Evolutionary conservation across 176 grass and related monocot species (phyloP).

Genomic region (Rhynchospora breviuscula): DNA sequence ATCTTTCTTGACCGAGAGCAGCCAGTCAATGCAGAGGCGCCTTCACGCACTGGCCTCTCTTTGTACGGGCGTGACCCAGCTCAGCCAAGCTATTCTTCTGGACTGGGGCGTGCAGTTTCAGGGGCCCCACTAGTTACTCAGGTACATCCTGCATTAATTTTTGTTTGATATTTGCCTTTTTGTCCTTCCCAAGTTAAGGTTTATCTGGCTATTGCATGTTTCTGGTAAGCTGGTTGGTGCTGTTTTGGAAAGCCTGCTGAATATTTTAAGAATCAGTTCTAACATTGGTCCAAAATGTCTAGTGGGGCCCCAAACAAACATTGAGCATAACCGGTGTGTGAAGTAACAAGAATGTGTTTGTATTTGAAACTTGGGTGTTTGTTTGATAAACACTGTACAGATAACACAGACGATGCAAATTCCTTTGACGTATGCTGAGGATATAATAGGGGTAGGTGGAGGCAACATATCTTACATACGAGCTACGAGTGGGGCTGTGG

Average conservation of each 20-base stretch:
- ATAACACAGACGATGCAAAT: slow-evolving; percentile 99
- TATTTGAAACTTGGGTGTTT: slow-evolving; percentile 13
- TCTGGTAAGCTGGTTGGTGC: slow-evolving; percentile 1
- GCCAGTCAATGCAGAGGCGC: slow-evolving; percentile 38
- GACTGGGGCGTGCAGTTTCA: slow-evolving; percentile 38
- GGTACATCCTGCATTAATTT: slow-evolving; percentile 33
- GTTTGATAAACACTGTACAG: slow-evolving; percentile 25
- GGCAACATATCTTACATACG: slow-evolving; percentile 91
- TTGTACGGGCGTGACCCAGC: slow-evolving; percentile 89
- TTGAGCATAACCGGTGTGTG: not conserved
- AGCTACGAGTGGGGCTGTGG: slow-evolving; percentile 67
- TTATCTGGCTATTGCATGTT: not conserved
- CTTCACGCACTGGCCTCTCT: slow-evolving; percentile 52
- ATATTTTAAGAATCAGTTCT: not conserved
- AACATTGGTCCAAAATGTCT: not conserved
- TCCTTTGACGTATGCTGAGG: slow-evolving; percentile 90
- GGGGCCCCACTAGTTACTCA: slow-evolving; percentile 66
- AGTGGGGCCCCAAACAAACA: not conserved
- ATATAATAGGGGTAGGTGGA: slow-evolving; percentile 91
- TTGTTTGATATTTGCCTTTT: slow-evolving; percentile 2
- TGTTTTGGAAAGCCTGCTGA: slow-evolving; percentile 8
- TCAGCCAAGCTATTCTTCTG: slow-evolving; percentile 57
- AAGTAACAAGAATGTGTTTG: not conserved
- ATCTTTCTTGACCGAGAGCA: slow-evolving; percentile 61
- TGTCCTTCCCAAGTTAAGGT: not conserved